Conservation (phyloP, 805 yeast genomes). For the Saccharomycopsis schoenii region DNA sequence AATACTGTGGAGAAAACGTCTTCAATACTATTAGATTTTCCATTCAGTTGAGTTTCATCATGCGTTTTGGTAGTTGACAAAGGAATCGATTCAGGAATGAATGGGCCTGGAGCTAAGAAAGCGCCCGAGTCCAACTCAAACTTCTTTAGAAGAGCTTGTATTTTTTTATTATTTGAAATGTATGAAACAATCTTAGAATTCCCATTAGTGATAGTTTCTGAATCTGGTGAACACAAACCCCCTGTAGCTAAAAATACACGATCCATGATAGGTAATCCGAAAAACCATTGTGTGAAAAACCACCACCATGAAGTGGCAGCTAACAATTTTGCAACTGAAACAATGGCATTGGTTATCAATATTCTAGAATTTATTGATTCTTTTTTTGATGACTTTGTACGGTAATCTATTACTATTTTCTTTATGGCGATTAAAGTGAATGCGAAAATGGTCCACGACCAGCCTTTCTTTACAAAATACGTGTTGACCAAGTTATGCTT, state of each 20-base stretch:
- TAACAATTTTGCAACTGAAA: constrained; percentile 23
- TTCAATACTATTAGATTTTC: background rate
- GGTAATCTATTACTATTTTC: background rate
- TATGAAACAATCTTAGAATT: constrained; percentile 6
- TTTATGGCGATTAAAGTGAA: constrained; percentile 22
- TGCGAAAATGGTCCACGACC: constrained; percentile 75
- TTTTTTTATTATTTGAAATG: constrained; percentile 17
- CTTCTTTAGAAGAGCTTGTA: constrained; percentile 5
- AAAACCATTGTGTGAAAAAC: constrained; percentile 78
- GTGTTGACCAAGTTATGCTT: constrained; percentile 66
- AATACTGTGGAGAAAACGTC: background rate
- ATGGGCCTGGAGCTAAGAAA: constrained; percentile 13
- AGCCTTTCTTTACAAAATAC: constrained; percentile 76
- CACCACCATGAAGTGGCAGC: constrained; percentile 71
- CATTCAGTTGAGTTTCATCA: background rate
- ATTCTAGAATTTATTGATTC: constrained; percentile 6
- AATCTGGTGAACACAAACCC: constrained; percentile 49
- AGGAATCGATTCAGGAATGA: constrained; percentile 6
- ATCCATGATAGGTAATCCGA: constrained; percentile 86
- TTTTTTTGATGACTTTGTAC: background rate
- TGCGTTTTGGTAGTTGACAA: background rate
- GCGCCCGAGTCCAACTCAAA: constrained; percentile 14
- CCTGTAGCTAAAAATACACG: constrained; percentile 71
- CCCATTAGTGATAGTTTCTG: background rate
- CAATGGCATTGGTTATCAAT: constrained; percentile 17